phyloP scores from a whole-genome alignment of 2,329 filamentous ascomycete species.

The Verticillium tricorpus region DNA sequence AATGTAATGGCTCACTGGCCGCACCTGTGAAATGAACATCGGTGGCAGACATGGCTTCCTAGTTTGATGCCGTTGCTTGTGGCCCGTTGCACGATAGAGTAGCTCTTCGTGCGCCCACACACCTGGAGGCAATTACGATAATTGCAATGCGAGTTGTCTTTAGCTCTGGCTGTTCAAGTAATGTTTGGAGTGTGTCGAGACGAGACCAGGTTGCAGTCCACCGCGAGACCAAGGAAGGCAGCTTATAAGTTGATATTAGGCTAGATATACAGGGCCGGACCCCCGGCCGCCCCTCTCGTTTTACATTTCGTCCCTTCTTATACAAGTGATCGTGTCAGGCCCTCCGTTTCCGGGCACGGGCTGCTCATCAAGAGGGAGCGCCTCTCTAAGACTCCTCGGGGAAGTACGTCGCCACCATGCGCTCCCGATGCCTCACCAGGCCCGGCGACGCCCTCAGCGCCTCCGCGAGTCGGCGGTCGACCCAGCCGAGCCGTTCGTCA shows the following conservation, averaged over 20 bases:
- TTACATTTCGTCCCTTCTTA: not conserved
- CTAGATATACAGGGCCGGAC: not conserved
- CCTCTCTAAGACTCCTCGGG: not conserved
- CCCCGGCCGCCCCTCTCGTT: not conserved
- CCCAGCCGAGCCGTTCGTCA: conserved; percentile 59
- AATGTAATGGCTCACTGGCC: not conserved
- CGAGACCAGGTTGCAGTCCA: no score
- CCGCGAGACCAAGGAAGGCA: not conserved
- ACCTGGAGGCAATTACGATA: no score
- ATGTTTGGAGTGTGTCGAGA: no score
- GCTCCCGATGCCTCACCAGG: conserved; percentile 47
- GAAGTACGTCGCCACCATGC: conserved; percentile 23
- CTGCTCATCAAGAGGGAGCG: no score
- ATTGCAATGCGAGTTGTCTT: no score
- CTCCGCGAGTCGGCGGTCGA: conserved; percentile 53
- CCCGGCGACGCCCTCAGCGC: conserved; percentile 53
- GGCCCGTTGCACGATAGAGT: no score
- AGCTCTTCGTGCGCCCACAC: no score
- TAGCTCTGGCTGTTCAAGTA: no score
- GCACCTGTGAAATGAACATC: not conserved
- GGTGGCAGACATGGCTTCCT: no score
- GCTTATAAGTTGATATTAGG: not conserved
- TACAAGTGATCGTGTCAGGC: not conserved
- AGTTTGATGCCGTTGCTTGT: no score
- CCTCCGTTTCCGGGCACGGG: no score